Evolutionary conservation across 768 basidiomycete species (phyloP), one percentile per base, ranked within the genome.

Genomic region (Boletus rubroflammeus): DNA sequence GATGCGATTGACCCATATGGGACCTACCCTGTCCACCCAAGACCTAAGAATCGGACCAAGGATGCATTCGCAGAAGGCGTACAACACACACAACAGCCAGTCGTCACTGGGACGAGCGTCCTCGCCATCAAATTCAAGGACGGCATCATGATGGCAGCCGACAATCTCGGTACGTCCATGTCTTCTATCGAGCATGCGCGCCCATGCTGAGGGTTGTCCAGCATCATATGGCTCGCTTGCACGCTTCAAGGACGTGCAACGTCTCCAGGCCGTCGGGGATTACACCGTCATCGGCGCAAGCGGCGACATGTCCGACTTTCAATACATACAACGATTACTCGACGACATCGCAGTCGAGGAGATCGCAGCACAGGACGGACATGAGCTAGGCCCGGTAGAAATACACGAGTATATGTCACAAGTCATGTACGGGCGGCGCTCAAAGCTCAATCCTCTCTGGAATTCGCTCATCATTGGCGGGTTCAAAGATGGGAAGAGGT

Each of bases 271-370:
- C 5, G 85, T 97, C 32, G 94, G 95, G 8, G 74, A 80, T 35
- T 82, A 85, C 73, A 96, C 94, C 41, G 79, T 95, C 56, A 77
- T 99, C 62, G 97, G 92, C 21, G 96, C 90, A 3, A 85, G 92
- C 15, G 97, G 97, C 26, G 97, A 99, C 76, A 91, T 99, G 86
- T 89, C 89, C 63, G 97, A 99, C 75, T 98, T 93, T 74, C 97
- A 99, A 71, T 86, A 90, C 72, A 79, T 98, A 60, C 90, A 97
- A 67, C 77, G 75, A 45, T 64, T 86, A 43, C 82, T 99, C 44
- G 89, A 97, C 57, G 80, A 84, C 23, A 76, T 95, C 43, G 80
- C 87, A 40, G 77, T 85, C 58, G 83, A 88, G 34, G 94, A 99
- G 71, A 82, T 86, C 59, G 82, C 89, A 6, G 79, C 85, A 34